phyloP scores from a whole-genome alignment of 1,284 basidiomycete species.

The Earliella scabrosa region DNA sequence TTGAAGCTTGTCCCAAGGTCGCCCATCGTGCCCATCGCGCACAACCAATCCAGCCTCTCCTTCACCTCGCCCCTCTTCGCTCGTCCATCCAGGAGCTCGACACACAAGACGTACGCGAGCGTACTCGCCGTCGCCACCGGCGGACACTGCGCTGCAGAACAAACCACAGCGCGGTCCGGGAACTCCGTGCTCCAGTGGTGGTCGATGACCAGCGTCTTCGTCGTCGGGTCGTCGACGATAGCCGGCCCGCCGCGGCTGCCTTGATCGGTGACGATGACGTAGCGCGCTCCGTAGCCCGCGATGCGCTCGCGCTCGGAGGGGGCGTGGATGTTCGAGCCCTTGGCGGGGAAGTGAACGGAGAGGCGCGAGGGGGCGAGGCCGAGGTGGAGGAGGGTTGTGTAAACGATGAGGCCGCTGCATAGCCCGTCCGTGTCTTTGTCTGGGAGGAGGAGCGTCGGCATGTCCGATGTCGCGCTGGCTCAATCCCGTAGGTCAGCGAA shows the following conservation, averaged over 20 bases:
- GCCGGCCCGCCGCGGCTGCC: conserved; percentile 35
- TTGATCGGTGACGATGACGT: conserved; percentile 35
- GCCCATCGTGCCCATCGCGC: conserved; percentile 38
- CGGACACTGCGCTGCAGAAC: conserved; percentile 31
- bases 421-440: conserved; percentile 42
- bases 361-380: conserved; percentile 28
- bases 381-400: conserved; percentile 32
- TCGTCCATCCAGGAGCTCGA: conserved; percentile 17
- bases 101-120: conserved; percentile 35
- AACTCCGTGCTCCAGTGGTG: conserved; percentile 38
- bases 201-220: conserved; percentile 35
- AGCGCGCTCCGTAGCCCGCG: conserved; percentile 24
- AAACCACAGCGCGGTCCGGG: conserved; percentile 30
- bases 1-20: conserved; percentile 36
- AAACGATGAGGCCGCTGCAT: conserved; percentile 34
- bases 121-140: conserved; percentile 37
- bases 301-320: conserved; percentile 30
- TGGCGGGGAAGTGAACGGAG: conserved; percentile 35
- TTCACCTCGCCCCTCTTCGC: background rate
- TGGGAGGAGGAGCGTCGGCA: conserved; percentile 33
- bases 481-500: too few relatives aligned
- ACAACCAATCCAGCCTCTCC: conserved; percentile 31
- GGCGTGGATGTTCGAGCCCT: conserved; percentile 35
- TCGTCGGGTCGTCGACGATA: conserved; percentile 21
- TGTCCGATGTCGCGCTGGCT: conserved; percentile 18